Base-by-base conservation (phyloP, 2,329 filamentous ascomycete species). In the Alternaria atra region DNA sequence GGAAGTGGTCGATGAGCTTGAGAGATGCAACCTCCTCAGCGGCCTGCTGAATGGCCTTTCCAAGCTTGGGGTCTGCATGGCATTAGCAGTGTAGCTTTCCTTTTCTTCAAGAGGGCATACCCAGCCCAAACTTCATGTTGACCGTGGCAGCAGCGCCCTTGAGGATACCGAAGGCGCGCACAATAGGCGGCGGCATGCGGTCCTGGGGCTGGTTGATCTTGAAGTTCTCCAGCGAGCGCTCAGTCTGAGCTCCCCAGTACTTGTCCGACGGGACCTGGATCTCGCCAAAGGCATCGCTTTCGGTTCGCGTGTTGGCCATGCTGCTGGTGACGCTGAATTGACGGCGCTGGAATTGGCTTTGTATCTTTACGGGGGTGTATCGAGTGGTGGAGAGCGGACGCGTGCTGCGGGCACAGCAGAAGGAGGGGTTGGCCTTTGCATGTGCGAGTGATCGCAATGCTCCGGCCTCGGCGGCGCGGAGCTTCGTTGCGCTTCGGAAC, bases 171-270 rank as follows among this genome's bases (percentile, higher is more conserved):
- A 99, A 97, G 6, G 95, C 95, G 81, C 89, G 90, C 76, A 98
- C 85, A 72, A 99, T 91, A 46, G 94, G 91, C 68, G 93, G 90
- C 50, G 95, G 95, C 94, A 98, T 98, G 80, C 95, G 93, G 80
- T 99, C 95, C 83, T 97, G 93, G 63, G 95, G 95, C 86, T 98
- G 95, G 84, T 98, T 98, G 89, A 99, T 98, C 81, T 91, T 91
- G 87, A 99, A 99, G 86, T 99, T 99, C 81, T 91, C 90, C 80
- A 98, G 87, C 53, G 94, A 98, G 70, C 94, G 90, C 87, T 97
- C 91, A 55, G 94, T 97, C 86, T 97, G 94, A 63, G 94, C 94
- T 77, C 95, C 95, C 94, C 95, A 99, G 87, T 99, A 99, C 85
- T 91, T 94, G 88, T 97, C 93, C 68, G 87, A 86, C 42, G 91